These are phyloP conservation scores for Chara braunii DNA, from an alignment of 139 green algal genomes.

Conservation along the genomic window DNA sequence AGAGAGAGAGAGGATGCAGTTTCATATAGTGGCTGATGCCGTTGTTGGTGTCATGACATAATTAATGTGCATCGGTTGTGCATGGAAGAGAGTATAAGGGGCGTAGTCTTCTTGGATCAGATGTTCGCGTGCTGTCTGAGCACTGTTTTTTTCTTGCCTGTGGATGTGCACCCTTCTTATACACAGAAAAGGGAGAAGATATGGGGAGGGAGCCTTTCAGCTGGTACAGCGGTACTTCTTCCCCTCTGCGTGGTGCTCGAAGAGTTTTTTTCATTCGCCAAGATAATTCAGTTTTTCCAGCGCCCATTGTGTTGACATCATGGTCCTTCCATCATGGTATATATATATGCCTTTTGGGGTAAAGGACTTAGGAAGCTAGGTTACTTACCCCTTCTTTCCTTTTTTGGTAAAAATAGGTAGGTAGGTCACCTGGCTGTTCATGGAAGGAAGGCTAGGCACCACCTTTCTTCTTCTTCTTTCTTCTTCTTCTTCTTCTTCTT, in stretches of 20 bases:
- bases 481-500: slow-evolving; percentile 9
- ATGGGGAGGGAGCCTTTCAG: neutral
- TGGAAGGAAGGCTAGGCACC: too few species aligned
- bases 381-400: slow-evolving; percentile 4
- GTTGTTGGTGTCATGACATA: neutral
- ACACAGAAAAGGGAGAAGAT: neutral
- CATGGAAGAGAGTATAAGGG: neutral
- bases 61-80: neutral
- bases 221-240: neutral
- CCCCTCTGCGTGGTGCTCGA: neutral
- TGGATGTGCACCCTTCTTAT: neutral
- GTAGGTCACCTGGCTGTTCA: too few species aligned
- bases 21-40: neutral
- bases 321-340: too few species aligned
- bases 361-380: neutral
- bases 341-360: too few species aligned
- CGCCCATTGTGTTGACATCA: too few species aligned
- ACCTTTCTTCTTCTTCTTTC: slow-evolving; percentile 19
- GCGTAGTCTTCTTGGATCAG: neutral
- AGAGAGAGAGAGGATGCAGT: neutral
- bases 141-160: neutral
- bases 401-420: too few species aligned
- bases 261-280: neutral
- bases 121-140: neutral
- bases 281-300: neutral